These are phyloP conservation scores for Hansenula lynferdii DNA, from an alignment of 1,139 yeast species.

Conservation along the genomic window DNA sequence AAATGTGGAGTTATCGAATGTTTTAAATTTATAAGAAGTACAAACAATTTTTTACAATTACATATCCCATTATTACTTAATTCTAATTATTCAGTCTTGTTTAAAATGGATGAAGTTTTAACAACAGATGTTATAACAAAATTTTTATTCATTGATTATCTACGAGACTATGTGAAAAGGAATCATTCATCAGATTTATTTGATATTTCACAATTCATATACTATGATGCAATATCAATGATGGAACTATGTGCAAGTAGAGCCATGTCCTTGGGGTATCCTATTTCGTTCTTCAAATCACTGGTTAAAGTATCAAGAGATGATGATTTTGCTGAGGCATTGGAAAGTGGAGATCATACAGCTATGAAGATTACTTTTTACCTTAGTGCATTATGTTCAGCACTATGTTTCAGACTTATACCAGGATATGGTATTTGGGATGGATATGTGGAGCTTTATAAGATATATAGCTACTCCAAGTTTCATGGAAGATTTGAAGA, in stretches of 20 bases:
- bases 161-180: not conserved
- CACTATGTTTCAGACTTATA: not conserved
- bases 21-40: not conserved
- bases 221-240: not conserved
- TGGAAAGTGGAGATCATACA: not conserved
- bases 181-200: not conserved
- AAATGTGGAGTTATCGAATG: not conserved
- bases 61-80: slow-evolving; percentile 1
- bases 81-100: slow-evolving; percentile 9
- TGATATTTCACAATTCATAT: not conserved
- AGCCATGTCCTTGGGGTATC: not conserved
- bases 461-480: not conserved
- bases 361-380: slow-evolving; percentile 3
- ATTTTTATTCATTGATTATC: not conserved
- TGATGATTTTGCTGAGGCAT: not conserved
- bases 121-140: no score
- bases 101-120: slow-evolving; percentile 8
- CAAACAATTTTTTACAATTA: not conserved
- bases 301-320: not conserved
- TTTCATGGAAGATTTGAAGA: slow-evolving; percentile 2
- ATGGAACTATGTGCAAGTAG: not conserved
- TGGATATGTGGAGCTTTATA: slow-evolving; percentile 10
- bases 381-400: not conserved
- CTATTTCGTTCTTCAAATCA: not conserved
- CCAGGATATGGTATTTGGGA: slow-evolving; percentile 14